Evolutionary conservation across 1,284 basidiomycete genomes (phyloP).

Genomic region (Porogramme epimiltina): DNA sequence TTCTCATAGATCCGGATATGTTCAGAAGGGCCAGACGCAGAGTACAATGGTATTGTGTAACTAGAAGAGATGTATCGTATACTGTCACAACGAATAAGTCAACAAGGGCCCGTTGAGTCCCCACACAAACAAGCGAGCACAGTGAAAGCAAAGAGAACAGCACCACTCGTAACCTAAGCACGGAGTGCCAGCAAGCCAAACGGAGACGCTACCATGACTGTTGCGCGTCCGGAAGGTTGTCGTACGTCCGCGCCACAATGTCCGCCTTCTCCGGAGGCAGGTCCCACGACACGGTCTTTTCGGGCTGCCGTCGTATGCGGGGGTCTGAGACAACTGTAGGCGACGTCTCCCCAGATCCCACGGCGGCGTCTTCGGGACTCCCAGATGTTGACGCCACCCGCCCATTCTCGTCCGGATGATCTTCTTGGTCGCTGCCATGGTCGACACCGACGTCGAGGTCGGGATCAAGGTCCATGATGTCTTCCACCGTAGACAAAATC

Average conservation of each 20-base stretch:
- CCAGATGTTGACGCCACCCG: slow-evolving; percentile 8
- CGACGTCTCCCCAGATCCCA: slow-evolving; percentile 13
- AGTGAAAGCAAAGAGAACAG: neutral
- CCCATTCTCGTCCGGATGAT: slow-evolving; percentile 2
- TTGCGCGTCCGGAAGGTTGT: neutral
- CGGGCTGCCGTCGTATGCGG: slow-evolving; percentile 6
- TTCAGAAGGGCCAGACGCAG: neutral
- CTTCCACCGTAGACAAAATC: slow-evolving; percentile 14
- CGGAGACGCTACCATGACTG: neutral
- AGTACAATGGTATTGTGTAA: slow-evolving; percentile 6
- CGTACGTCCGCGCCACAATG: neutral
- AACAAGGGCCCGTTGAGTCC: neutral
- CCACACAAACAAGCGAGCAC: neutral
- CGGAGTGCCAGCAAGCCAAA: no score
- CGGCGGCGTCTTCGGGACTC: slow-evolving; percentile 14
- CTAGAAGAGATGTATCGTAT: neutral
- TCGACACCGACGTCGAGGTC: slow-evolving; percentile 17
- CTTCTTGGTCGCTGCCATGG: slow-evolving; percentile 14
- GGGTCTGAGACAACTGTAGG: slow-evolving; percentile 15
- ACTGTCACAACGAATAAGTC: slow-evolving; percentile 8
- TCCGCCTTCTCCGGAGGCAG: neutral
- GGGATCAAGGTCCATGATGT: slow-evolving; percentile 19
- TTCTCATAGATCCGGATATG: no score
- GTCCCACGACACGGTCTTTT: neutral
- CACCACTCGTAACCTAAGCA: no score